Conservation (phyloP, 2,329 filamentous ascomycete genomes). For the Phoma sp. region DNA sequence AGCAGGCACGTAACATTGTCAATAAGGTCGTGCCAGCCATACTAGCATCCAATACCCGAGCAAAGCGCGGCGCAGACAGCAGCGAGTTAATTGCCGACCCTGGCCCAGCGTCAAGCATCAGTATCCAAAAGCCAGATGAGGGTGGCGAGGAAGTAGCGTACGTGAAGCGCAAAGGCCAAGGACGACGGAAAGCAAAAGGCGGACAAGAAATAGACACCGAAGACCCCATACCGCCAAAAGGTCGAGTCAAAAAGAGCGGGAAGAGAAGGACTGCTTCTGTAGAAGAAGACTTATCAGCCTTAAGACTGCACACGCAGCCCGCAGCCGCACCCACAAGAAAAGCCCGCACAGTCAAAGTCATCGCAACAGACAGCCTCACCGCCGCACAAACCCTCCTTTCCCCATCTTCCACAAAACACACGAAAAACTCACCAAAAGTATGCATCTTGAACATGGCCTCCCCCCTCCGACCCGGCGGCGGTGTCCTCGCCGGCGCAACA, state of each 20-base stretch:
- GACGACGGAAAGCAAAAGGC: slow-evolving; percentile 36
- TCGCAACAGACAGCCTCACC: slow-evolving; percentile 61
- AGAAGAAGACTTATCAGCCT: slow-evolving; percentile 20
- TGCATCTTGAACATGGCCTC: slow-evolving; percentile 71
- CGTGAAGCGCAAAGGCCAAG: slow-evolving; percentile 46
- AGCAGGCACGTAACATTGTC: slow-evolving; percentile 64
- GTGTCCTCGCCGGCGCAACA: slow-evolving; percentile 66
- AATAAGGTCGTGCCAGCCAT: slow-evolving; percentile 67
- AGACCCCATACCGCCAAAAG: not conserved
- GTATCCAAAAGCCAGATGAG: not conserved
- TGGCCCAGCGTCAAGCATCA: slow-evolving; percentile 12
- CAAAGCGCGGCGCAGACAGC: slow-evolving; percentile 61
- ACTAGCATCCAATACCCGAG: slow-evolving; percentile 61
- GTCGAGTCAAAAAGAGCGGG: slow-evolving; percentile 12
- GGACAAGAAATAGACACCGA: not conserved
- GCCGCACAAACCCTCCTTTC: slow-evolving; percentile 57
- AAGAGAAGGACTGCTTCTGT: slow-evolving; percentile 22
- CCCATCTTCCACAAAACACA: slow-evolving; percentile 14
- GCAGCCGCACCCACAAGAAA: not conserved
- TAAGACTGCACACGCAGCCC: slow-evolving; percentile 12
- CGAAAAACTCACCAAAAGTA: slow-evolving; percentile 49
- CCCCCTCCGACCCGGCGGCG: slow-evolving; percentile 66
- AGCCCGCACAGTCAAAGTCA: slow-evolving; percentile 54
- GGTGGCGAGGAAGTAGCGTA: slow-evolving; percentile 25
- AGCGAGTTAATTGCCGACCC: slow-evolving; percentile 60